Conservation (phyloP, 1,284 basidiomycete species). For the Hemileia vastatrix region DNA sequence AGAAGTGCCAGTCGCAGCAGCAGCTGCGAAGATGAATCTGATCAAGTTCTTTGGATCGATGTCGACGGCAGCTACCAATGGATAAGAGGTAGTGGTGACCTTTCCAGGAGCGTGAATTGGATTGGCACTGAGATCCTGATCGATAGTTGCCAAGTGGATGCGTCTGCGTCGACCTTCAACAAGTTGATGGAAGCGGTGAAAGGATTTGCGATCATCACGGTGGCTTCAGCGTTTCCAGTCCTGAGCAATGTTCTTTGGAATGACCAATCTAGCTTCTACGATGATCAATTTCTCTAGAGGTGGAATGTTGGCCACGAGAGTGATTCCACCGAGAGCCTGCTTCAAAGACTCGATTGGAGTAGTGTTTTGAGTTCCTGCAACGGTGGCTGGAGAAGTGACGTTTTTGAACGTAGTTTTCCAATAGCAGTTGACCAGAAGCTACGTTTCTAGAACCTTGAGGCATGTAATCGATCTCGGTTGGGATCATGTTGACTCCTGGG, state of each 20-base stretch:
- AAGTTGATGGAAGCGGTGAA: constrained; percentile 68
- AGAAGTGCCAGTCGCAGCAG: constrained; percentile 53
- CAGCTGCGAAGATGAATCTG: constrained; percentile 52
- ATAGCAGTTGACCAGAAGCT: constrained; percentile 53
- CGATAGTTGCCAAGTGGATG: constrained; percentile 44
- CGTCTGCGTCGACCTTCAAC: constrained; percentile 53
- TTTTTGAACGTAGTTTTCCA: constrained; percentile 66
- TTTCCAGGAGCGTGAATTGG: constrained; percentile 59
- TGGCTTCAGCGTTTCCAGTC: constrained; percentile 53
- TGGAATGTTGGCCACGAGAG: constrained; percentile 57
- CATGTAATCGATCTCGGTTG: constrained; percentile 55
- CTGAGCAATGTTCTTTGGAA: constrained; percentile 43
- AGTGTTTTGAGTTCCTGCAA: constrained; percentile 54
- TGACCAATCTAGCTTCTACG: constrained; percentile 39
- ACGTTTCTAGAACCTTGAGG: constrained; percentile 54
- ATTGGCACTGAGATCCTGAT: constrained; percentile 31
- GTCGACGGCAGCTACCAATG: constrained; percentile 59
- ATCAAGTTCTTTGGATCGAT: constrained; percentile 58
- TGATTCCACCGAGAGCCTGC: constrained; percentile 57
- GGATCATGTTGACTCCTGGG: constrained; percentile 30
- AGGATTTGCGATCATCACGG: constrained; percentile 58
- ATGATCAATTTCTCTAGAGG: constrained; percentile 60
- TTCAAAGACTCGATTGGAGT: constrained; percentile 60
- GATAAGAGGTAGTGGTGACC: constrained; percentile 54
- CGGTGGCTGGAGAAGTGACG: constrained; percentile 53